Evolutionary conservation across 495 filamentous ascomycete species (phyloP), one percentile per base, ranked within the genome.

Genomic region (Trichoderma gamsii): DNA sequence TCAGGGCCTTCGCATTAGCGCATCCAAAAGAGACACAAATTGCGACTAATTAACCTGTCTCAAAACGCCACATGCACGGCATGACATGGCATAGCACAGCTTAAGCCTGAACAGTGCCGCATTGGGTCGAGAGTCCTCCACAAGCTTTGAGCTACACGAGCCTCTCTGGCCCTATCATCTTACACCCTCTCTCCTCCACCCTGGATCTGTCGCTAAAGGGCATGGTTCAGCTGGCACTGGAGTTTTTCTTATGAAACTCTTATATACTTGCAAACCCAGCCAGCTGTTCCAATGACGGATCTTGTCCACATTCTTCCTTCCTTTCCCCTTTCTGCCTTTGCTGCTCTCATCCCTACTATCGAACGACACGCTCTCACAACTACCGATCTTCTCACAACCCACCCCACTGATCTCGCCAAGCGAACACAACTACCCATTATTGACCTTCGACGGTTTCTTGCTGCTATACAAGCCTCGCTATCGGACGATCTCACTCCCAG

Each of bases 321-420:
- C 78, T 96, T 97, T 79, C 76, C 82, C 41, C 79, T 85, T 70
- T 87, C 86, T 68, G 84, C 85, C 72, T 92, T 87, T 76, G 81
- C 87, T 6, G 86, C 89, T 73, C 88, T 97, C 21, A 79, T 97
- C 29, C 89, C 92, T 1, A 88, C 88, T 1, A 82, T 97, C 44
- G 93, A 97, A 76, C 86, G 86, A 74, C 82, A 86, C 74, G 76
- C 80, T 38, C 81, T 97, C 73, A 92, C 89, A 7, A 91, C 88
- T 29, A 88, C 87, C 70, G 95, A 99, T 74, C 87, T 99, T 44
- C 83, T 99, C 72, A 91, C 90, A 1, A 87, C 96, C 71, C 90
- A 97, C 76, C 82, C 87, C 9, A 81, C 90, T 66, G 92, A 96
- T 72, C 85, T 99, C 73, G 91, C 92, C 64, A 94, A 90, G 78